phyloP scores from a whole-genome alignment of 805 yeast species.

The Nakazawaea ernobii region DNA sequence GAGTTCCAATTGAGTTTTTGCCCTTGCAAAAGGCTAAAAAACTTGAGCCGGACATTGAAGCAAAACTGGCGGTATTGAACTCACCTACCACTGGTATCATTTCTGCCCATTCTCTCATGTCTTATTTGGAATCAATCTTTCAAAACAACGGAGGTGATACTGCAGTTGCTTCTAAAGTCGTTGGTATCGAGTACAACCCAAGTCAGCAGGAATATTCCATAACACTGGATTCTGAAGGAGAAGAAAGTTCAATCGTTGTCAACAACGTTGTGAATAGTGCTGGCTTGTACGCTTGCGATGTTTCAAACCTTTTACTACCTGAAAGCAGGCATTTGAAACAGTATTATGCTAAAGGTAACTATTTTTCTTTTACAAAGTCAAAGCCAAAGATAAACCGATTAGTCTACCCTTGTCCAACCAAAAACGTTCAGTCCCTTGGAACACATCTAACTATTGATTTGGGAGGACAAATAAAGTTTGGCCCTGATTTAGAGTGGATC shows the following conservation, averaged over 20 bases:
- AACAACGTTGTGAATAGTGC: constrained; percentile 70
- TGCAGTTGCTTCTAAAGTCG: constrained; percentile 57
- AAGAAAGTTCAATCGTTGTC: constrained; percentile 36
- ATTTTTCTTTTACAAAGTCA: constrained; percentile 51
- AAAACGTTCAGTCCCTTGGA: constrained; percentile 70
- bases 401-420: constrained; percentile 74
- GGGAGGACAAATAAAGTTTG: constrained; percentile 75
- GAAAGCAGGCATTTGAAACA: constrained; percentile 48
- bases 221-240: constrained; percentile 22
- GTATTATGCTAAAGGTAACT: constrained; percentile 80
- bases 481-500: constrained; percentile 88
- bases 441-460: constrained; percentile 82
- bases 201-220: constrained; percentile 21
- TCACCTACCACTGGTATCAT: constrained; percentile 85
- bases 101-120: constrained; percentile 73
- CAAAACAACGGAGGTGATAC: constrained; percentile 59
- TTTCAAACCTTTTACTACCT: constrained; percentile 70
- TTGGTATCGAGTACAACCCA: constrained; percentile 27
- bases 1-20: constrained; percentile 56
- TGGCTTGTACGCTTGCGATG: constrained; percentile 68
- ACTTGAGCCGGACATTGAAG: constrained; percentile 64
- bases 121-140: constrained; percentile 46
- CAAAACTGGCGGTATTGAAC: constrained; percentile 52
- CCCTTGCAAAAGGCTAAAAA: constrained; percentile 35
- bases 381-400: constrained; percentile 47